Conservation (phyloP, 495 filamentous ascomycete species). For the Tuber borchii region DNA sequence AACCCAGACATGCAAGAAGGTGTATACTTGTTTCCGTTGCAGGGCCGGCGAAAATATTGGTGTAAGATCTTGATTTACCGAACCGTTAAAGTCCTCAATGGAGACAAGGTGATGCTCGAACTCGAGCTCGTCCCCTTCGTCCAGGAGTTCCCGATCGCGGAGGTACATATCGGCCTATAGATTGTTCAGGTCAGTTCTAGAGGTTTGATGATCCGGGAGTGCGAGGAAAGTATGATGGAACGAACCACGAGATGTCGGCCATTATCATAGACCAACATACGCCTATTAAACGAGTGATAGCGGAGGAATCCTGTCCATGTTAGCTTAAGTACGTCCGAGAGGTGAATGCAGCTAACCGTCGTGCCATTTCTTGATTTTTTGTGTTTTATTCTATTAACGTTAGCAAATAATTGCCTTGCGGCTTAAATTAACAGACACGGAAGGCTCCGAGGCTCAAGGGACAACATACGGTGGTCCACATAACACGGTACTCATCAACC, state of each 20-base stretch:
- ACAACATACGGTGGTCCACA: conserved; percentile 37
- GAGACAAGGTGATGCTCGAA: conserved; percentile 42
- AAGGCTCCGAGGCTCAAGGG: neutral
- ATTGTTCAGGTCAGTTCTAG: conserved; percentile 7
- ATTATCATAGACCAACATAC: conserved; percentile 40
- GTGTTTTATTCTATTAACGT: conserved; percentile 39
- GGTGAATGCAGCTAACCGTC: conserved; percentile 28
- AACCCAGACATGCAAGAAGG: neutral
- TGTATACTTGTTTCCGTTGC: conserved; percentile 30
- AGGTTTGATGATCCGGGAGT: neutral
- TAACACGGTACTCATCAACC: conserved; percentile 38
- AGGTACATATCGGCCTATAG: conserved; percentile 40
- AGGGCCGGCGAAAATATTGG: conserved; percentile 36
- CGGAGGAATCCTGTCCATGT: conserved; percentile 38
- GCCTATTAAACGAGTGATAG: conserved; percentile 40
- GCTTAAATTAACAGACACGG: neutral
- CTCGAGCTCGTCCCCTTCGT: conserved; percentile 40
- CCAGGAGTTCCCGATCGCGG: conserved; percentile 23
- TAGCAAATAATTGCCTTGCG: neutral
- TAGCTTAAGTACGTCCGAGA: neutral
- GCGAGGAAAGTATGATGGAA: neutral
- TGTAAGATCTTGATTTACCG: conserved; percentile 37
- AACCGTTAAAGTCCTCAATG: conserved; percentile 37
- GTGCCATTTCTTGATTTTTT: conserved; percentile 42
- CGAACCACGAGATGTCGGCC: conserved; percentile 33